Evolutionary conservation across 2,329 filamentous ascomycete genomes (phyloP), one percentile per base, ranked within the genome.

Genomic region (Simplicillium sp.): DNA sequence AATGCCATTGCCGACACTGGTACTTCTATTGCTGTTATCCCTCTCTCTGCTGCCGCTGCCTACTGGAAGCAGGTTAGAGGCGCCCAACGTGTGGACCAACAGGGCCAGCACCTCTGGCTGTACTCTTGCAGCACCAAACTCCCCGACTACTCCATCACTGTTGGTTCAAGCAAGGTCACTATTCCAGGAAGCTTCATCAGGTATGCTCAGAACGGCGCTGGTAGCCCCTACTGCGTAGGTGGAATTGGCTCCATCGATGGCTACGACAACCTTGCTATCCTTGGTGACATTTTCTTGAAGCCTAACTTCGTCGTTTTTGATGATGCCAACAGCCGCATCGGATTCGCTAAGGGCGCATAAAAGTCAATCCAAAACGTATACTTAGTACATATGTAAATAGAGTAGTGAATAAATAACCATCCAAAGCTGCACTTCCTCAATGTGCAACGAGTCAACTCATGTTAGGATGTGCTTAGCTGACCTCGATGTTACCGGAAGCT

Each of bases 21-120:
- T 46, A 82, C 79, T 31, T 79, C 77, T 2, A 68, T 83, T 41
- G 62, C 83, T 48, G 65, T 82, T 38, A 68, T 78, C 44, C 73
- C 77, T 54, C 58, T 68, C 34, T 54, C 60, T 29, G 65, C 79
- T 37, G 66, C 70, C 29, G 50, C 65, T 4, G 62, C 52, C 13
- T 75, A 75, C 58, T 75, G 72, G 53, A 46, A 54, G 25, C 13
- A 38, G 11, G 36, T 44, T 11, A 14, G 36, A 16, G 17, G 35
- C 13, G 14, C 38, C 15, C 31, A 13, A 6, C 12, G 15, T 13
- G 31, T 33, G 4, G 15, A 33, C 31, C 12, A 33, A 7, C 13
- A 16, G 7, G 34, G 13, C 12, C n/a, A 16, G 13, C 34, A 16
- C 35, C 67, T 52, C 47, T 62, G 37, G 48, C 46, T 54, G 46